Conservation (phyloP, 176 grass and related monocot genomes). For the Typha latifolia region DNA sequence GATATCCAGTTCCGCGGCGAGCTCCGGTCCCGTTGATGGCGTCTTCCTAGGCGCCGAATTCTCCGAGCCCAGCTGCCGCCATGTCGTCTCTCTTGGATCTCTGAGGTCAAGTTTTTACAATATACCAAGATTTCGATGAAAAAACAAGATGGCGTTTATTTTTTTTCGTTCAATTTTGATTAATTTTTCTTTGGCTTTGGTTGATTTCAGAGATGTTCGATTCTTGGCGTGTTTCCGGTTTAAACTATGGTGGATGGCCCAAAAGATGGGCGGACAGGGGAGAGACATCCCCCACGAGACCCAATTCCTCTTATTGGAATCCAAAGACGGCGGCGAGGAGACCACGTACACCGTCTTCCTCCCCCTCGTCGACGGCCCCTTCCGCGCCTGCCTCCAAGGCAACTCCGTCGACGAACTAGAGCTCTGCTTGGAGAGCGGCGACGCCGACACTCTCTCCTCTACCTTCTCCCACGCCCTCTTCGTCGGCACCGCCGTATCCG, state of each 20-base stretch:
- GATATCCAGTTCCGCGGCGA: conserved; percentile 39
- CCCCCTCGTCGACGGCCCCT: conserved; percentile 68
- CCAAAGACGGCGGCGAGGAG: conserved; percentile 18
- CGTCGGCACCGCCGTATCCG: conserved; percentile 52
- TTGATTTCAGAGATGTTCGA: conserved; percentile 37
- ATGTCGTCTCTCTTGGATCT: conserved; percentile 63
- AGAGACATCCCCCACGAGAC: conserved; percentile 81
- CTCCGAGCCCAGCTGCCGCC: conserved; percentile 25
- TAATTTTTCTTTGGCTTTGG: neutral
- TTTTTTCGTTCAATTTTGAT: conserved; percentile 1
- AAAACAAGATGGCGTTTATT: neutral
- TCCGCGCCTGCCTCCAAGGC: conserved; percentile 79
- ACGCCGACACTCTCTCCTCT: conserved; percentile 30
- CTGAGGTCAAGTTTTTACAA: conserved; percentile 31
- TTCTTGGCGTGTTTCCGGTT: conserved; percentile 84
- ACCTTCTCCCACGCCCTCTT: conserved; percentile 50
- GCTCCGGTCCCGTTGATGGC: conserved; percentile 49
- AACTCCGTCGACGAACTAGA: conserved; percentile 44
- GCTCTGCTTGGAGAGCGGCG: conserved; percentile 90
- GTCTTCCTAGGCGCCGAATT: conserved; percentile 70
- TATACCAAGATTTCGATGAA: neutral
- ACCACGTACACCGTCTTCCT: conserved; percentile 67
- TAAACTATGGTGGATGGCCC: conserved; percentile 99
- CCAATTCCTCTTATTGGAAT: conserved; percentile 86
- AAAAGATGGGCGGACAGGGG: conserved; percentile 73